These are phyloP conservation scores for Coemansia sp. DNA, from an alignment of 192 early-diverging fungal species.

Conservation along the genomic window DNA sequence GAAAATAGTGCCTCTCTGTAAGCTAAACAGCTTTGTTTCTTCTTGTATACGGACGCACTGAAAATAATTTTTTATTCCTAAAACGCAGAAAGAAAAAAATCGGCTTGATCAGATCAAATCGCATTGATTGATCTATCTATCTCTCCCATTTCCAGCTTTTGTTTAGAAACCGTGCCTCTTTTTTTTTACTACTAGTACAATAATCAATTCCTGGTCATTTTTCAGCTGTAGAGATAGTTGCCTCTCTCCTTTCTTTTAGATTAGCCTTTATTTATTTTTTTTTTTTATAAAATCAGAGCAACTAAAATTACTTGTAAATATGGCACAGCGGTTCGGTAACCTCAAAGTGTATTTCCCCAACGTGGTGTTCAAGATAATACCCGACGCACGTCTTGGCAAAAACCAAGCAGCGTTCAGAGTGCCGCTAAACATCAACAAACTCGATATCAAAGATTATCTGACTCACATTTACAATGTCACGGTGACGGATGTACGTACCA, in stretches of 20 bases:
- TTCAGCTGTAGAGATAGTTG: no score
- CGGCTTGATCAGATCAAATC: no score
- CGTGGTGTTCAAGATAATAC: constrained; percentile 77
- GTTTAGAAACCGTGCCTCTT: not conserved
- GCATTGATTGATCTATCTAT: no score
- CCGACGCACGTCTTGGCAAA: constrained; percentile 61
- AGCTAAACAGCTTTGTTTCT: no score
- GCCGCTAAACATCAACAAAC: constrained; percentile 86
- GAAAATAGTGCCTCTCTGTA: not conserved
- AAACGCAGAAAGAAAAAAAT: constrained; percentile 3
- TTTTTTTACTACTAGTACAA: not conserved
- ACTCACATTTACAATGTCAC: constrained; percentile 77
- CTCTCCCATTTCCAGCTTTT: not conserved
- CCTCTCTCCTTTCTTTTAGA: no score
- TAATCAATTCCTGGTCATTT: not conserved
- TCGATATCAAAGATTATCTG: constrained; percentile 87
- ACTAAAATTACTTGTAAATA: constrained; percentile 9
- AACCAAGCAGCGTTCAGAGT: constrained; percentile 91
- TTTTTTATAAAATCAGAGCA: no score
- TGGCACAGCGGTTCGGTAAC: constrained; percentile 47
- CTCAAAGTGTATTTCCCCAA: constrained; percentile 84
- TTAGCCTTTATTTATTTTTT: no score
- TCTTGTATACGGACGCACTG: no score
- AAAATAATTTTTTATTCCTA: no score
- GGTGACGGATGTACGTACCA: constrained; percentile 83